A percentile compares a stretch with the other conserved stretches of the same genome.
These are phyloP conservation scores for Jaltomata sinuosa DNA, from an alignment of 257 asterid species.

Conservation along the genomic window DNA sequence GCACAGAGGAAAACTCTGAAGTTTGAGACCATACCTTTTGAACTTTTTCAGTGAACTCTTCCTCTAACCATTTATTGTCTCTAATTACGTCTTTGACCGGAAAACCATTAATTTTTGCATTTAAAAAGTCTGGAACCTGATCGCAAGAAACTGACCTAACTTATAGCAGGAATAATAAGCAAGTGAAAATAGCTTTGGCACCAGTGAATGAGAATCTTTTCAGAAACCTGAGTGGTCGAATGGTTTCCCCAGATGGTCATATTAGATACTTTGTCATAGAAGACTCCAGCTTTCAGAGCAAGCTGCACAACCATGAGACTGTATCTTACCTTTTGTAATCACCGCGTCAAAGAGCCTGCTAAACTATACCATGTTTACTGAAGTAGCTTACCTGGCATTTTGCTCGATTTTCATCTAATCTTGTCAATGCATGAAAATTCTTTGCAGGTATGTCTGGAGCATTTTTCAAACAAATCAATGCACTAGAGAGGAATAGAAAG, in stretches of 20 bases:
- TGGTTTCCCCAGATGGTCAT: conserved; percentile 98
- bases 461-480: conserved; percentile 93
- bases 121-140: conserved; percentile 90
- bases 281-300: conserved; percentile 95
- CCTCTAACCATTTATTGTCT: conserved; percentile 81
- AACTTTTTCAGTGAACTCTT: conserved; percentile 82
- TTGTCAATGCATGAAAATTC: conserved; percentile 88
- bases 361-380: neutral
- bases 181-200: neutral
- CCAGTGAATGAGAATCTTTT: neutral
- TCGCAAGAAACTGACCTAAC: neutral
- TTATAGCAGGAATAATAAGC: neutral
- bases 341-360: neutral
- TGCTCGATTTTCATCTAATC: conserved; percentile 95
- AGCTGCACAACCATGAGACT: conserved; percentile 36
- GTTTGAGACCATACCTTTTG: conserved; percentile 45
- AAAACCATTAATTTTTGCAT: conserved; percentile 68
- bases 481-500: conserved; percentile 44
- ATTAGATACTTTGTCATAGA: conserved; percentile 84
- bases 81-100: conserved; percentile 78
- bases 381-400: conserved; percentile 68
- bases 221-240: conserved; percentile 85
- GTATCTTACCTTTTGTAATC: neutral
- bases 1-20: neutral
- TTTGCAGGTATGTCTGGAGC: conserved; percentile 93